Conservation (phyloP, 768 basidiomycete species). For the Mycena galericulata region DNA sequence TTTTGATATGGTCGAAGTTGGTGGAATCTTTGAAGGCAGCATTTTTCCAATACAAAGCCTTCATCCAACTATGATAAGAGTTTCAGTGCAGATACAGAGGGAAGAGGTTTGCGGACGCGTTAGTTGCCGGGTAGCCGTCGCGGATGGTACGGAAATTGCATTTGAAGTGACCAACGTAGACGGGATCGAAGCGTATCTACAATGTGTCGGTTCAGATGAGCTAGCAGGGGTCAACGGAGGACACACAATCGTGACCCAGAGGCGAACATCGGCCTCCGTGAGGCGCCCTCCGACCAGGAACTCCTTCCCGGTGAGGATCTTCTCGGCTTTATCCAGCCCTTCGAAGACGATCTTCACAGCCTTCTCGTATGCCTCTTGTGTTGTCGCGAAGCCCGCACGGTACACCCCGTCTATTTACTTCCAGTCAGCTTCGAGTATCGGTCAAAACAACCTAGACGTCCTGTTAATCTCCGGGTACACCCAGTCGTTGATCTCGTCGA, state of each 20-base stretch:
- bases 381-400: slow-evolving; percentile 87
- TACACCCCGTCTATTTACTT: slow-evolving; percentile 80
- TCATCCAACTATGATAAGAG: slow-evolving; percentile 70
- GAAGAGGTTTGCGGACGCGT: slow-evolving; percentile 62
- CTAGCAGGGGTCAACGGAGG: not conserved
- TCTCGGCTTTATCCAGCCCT: slow-evolving; percentile 85
- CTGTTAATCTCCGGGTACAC: slow-evolving; percentile 89
- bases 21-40: slow-evolving; percentile 89
- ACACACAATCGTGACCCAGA: slow-evolving; percentile 93
- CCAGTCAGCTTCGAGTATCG: not conserved
- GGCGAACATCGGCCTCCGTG: slow-evolving; percentile 87
- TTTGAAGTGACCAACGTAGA: slow-evolving; percentile 94
- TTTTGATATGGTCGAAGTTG: slow-evolving; percentile 91
- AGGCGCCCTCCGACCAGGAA: slow-evolving; percentile 87
- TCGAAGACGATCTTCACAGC: slow-evolving; percentile 82
- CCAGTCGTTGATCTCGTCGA: slow-evolving; percentile 89
- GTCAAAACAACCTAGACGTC: slow-evolving; percentile 47
- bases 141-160: slow-evolving; percentile 91
- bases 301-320: slow-evolving; percentile 79
- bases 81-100: not conserved
- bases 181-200: slow-evolving; percentile 90
- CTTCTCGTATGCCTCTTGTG: slow-evolving; percentile 83
- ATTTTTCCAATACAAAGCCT: slow-evolving; percentile 88
- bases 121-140: slow-evolving; percentile 86
- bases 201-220: not conserved